These are phyloP conservation scores for Volvox carteri DNA, from an alignment of 163 green algal species.

Conservation along the genomic window DNA sequence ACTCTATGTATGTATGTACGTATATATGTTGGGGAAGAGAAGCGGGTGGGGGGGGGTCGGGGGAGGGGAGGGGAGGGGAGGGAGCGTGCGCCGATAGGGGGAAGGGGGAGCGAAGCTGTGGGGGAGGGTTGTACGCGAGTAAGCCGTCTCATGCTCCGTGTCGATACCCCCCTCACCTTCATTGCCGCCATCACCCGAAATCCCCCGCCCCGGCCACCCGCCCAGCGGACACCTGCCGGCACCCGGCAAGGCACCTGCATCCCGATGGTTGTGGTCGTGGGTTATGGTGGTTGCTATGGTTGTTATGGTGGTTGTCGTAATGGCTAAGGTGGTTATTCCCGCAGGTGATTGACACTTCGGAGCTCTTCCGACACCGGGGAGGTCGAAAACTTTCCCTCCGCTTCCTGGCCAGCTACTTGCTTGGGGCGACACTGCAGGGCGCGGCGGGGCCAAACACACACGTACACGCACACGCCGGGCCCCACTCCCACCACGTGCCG, in stretches of 20 bases:
- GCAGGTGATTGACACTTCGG: conserved; percentile 89
- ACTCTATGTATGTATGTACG: too few species aligned
- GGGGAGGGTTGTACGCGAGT: conserved; percentile 20
- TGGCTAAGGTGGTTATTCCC: background rate
- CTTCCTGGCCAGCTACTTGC: conserved; percentile 94
- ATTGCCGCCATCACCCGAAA: background rate
- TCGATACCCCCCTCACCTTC: background rate
- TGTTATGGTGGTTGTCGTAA: background rate
- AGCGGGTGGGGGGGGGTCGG: too few species aligned
- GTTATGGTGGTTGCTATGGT: background rate
- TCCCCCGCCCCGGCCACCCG: background rate
- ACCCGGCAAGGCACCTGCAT: too few species aligned
- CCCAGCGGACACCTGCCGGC: background rate
- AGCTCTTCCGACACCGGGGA: conserved; percentile 82
- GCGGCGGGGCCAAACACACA: background rate
- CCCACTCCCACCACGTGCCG: background rate
- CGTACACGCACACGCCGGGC: background rate
- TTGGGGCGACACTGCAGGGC: conserved; percentile 84
- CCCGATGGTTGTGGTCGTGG: background rate
- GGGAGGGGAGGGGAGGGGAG: background rate
- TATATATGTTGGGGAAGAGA: too few species aligned
- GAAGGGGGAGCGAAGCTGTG: background rate
- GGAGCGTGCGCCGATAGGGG: too few species aligned
- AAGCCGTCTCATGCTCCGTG: background rate
- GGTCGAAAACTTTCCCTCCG: conserved; percentile 90